A percentile compares a stretch with the other conserved stretches of the same genome.
Evolutionary conservation across 345 rosid genomes (phyloP).

Genomic region (Gossypium herbaceum): DNA sequence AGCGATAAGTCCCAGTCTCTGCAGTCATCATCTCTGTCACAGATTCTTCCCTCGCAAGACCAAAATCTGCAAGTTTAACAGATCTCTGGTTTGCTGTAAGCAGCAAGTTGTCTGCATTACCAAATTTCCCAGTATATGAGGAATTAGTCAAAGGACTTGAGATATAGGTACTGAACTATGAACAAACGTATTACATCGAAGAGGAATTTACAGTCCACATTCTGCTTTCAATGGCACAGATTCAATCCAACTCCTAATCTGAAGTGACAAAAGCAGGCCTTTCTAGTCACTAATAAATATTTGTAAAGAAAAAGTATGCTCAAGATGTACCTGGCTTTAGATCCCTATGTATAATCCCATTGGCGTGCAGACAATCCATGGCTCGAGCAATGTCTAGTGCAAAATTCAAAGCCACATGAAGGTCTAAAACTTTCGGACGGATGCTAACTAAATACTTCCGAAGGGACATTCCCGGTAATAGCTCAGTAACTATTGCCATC

Average conservation of each 20-base stretch:
- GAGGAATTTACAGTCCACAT: background rate
- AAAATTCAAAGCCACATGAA: conserved; percentile 54
- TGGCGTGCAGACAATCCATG: conserved; percentile 90
- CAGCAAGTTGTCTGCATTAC: conserved; percentile 75
- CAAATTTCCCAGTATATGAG: background rate
- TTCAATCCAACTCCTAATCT: background rate
- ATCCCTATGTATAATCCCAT: conserved; percentile 95
- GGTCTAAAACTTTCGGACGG: conserved; percentile 61
- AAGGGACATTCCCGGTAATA: conserved; percentile 92
- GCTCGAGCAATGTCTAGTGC: conserved; percentile 87
- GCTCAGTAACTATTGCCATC: conserved; percentile 88
- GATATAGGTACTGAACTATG: background rate
- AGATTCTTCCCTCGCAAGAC: conserved; percentile 96
- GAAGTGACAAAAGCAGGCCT: background rate
- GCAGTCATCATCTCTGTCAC: conserved; percentile 99
- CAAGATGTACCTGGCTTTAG: conserved; percentile 72
- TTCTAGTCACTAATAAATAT: background rate
- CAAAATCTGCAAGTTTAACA: conserved; percentile 94
- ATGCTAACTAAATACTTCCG: conserved; percentile 64
- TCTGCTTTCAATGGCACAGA: conserved; percentile 2
- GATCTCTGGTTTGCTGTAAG: conserved; percentile 77
- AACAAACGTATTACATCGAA: background rate
- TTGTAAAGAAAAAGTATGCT: conserved; percentile 1
- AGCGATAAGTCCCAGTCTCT: conserved; percentile 96
- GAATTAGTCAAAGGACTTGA: conserved; percentile 9